A percentile compares a stretch with the other conserved stretches of the same genome.
These are phyloP conservation scores for Candida silvatica DNA, from an alignment of 805 yeast species.

Conservation along the genomic window DNA sequence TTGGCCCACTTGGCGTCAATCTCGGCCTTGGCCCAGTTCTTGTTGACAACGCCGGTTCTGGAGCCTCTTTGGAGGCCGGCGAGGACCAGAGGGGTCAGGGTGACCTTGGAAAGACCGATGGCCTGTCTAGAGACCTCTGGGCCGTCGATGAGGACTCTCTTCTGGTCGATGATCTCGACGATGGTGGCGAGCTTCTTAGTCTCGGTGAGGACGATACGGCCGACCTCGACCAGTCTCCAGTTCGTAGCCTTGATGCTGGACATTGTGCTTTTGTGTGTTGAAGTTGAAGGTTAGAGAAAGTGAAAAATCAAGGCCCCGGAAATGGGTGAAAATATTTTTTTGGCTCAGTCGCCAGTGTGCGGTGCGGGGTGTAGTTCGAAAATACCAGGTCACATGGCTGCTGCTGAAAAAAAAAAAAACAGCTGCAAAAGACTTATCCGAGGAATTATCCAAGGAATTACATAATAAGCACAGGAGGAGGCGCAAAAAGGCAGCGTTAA, in stretches of 20 bases:
- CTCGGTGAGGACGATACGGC: constrained; percentile 94
- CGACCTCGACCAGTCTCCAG: constrained; percentile 99
- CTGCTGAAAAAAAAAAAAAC: too few species aligned
- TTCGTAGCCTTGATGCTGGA: constrained; percentile 78
- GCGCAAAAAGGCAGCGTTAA: too few species aligned
- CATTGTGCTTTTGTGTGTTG: constrained; percentile 37
- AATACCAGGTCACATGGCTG: too few species aligned
- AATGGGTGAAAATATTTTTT: too few species aligned
- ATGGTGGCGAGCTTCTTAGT: constrained; percentile 85
- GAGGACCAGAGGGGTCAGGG: constrained; percentile 87
- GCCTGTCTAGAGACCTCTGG: constrained; percentile 95
- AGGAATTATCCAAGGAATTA: background rate
- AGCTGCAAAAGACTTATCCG: too few species aligned
- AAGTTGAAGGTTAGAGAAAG: background rate
- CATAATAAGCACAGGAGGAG: too few species aligned
- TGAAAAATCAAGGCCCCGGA: background rate
- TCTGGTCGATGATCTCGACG: constrained; percentile 98
- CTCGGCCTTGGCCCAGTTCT: constrained; percentile 91
- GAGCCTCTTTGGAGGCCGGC: constrained; percentile 91
- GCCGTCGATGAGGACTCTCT: constrained; percentile 97
- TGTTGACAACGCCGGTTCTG: constrained; percentile 73
- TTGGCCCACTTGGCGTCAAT: constrained; percentile 86
- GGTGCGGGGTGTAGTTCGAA: too few species aligned
- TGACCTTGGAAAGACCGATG: constrained; percentile 75
- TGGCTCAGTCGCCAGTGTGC: too few species aligned